Evolutionary conservation across 2,329 filamentous ascomycete species (phyloP), one percentile per base, ranked within the genome.

Genomic region (Monilinia fructigena): DNA sequence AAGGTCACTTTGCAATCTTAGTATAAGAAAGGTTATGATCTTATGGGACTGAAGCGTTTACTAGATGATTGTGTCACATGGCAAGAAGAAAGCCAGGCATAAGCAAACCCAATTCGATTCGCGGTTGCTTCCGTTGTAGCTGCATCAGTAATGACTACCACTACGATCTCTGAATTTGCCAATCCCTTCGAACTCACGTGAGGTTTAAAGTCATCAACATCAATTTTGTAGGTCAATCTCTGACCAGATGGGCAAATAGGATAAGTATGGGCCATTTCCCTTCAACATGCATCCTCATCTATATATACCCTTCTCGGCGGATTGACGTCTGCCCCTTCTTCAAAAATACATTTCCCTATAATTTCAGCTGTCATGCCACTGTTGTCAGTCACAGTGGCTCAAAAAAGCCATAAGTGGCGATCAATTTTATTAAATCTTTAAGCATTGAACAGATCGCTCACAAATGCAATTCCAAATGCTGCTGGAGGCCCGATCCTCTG

Each of bases 391-490:
- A 48, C 65, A 26, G 16, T 53, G 47, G 65, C 59, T 45, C 65
- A 67, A 16, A 58, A 62, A 40, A 42, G 65, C 20, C 65, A 67
- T 16, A 64, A 38, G 14, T 28, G 54, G n/a, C 60, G 59, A 42
- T 67, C 65, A 16, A 16, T 67, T 12, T 60, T 53, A 16, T 67
- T 59, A 26, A 58, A 52, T 26, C 28, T 60, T 64, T 26, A 67
- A 64, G 60, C 65, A 35, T 63, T 67, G 18, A 64, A 67, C 26
- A 42, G 45, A 50, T 64, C 61, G 8, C 23, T 58, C 23, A 67
- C 65, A 23, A 67, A 67, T 42, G 58, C 53, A 16, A 52, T 67
- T 28, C 42, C 60, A 2, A 67, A 67, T 45, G 65, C 59, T 63
- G n/a, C 38, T 45, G 65, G 65, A 35, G 60, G 65, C 18, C 65